Percentiles rank a stretch among this genome's conserved stretches.
phyloP scores from a whole-genome alignment of 306 rosid species.

The Gastrolobium villosum region DNA sequence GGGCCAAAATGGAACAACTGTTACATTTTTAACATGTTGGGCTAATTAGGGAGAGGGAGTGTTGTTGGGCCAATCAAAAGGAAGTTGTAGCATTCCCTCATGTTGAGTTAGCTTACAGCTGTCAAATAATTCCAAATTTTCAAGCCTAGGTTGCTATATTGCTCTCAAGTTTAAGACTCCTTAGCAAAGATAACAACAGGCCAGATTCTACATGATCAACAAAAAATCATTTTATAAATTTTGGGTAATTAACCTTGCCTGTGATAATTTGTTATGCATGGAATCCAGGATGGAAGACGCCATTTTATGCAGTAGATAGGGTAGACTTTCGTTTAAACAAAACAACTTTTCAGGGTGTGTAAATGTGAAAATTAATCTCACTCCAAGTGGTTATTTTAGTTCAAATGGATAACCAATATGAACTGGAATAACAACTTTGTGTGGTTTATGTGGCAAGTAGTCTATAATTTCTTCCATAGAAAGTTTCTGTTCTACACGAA shows the following conservation, averaged over 20 bases:
- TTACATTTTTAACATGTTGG: background rate
- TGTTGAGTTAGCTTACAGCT: background rate
- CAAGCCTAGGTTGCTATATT: background rate
- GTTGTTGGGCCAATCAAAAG: background rate
- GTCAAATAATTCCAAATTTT: constrained; percentile 10
- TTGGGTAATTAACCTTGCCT: background rate
- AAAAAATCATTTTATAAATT: background rate
- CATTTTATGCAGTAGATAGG: background rate
- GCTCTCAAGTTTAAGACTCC: background rate
- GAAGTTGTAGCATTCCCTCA: background rate
- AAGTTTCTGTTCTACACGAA: background rate
- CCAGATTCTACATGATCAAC: background rate
- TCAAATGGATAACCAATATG: constrained; percentile 2
- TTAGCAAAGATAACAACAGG: too few relatives aligned
- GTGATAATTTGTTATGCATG: background rate
- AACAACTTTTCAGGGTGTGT: background rate
- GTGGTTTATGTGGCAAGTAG: background rate
- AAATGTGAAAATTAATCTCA: background rate
- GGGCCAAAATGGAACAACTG: background rate
- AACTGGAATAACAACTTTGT: background rate
- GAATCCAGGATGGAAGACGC: background rate
- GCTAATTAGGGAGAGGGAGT: background rate
- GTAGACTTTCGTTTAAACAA: background rate
- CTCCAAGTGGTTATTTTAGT: background rate
- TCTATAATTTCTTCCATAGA: background rate